Conservation (phyloP, 768 basidiomycete species). For the Piloderma croceum region DNA sequence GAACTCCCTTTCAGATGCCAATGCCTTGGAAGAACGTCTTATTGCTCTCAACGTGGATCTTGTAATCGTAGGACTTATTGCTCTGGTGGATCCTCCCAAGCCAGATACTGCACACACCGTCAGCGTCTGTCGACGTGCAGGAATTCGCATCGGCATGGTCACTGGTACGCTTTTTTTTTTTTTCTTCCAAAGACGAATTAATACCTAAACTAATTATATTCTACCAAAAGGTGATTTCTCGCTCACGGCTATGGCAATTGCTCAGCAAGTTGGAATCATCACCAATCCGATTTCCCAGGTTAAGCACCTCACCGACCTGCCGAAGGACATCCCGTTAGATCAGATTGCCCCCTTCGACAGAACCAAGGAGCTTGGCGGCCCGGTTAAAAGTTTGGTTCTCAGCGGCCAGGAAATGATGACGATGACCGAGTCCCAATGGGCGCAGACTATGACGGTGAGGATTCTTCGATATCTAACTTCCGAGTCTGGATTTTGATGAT, state of each 20-base stretch:
- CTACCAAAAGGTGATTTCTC: constrained; percentile 49
- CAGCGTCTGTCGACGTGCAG: constrained; percentile 46
- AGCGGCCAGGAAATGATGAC: constrained; percentile 37
- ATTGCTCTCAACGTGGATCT: constrained; percentile 39
- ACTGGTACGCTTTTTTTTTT: constrained; percentile 32
- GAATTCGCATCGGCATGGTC: constrained; percentile 60
- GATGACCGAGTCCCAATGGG: constrained; percentile 28
- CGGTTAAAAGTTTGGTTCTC: constrained; percentile 34
- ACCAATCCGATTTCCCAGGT: constrained; percentile 29
- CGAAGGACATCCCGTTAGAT: constrained; percentile 18
- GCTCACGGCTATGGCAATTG: constrained; percentile 58
- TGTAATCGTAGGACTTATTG: constrained; percentile 53
- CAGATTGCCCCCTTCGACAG: constrained; percentile 25
- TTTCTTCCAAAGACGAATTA: too few species aligned
- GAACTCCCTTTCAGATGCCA: constrained; percentile 20
- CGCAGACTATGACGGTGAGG: constrained; percentile 19
- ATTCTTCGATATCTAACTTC: not conserved
- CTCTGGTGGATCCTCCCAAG: constrained; percentile 55
- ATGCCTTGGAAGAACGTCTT: constrained; percentile 41
- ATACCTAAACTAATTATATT: not conserved
- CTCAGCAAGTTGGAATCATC: constrained; percentile 55
- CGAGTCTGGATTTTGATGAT: not conserved
- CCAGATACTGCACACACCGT: constrained; percentile 50
- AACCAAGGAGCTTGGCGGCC: constrained; percentile 20
- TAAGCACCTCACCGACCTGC: constrained; percentile 34